Base-by-base conservation (phyloP, 768 basidiomycete genomes). In the Pisolithus albus region DNA sequence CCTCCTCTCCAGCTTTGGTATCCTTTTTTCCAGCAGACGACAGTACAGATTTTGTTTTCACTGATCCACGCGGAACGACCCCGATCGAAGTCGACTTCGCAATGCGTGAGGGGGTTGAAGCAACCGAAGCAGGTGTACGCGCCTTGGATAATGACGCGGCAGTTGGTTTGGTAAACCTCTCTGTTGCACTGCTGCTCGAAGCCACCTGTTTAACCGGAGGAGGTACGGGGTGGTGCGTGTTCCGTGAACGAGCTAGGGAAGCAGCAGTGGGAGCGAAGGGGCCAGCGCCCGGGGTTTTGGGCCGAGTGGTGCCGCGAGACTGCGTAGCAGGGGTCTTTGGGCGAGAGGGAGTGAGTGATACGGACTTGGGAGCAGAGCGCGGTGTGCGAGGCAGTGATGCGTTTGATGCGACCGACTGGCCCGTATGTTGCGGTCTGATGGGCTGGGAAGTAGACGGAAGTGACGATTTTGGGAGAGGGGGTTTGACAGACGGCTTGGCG, bases 221-320 rank as follows among this genome's bases (percentile, higher is more conserved):
- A 0, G 81, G 75, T 7, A 72, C 68, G 1, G 66, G 68, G 2
- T 73, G 72, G 7, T 70, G 72, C 0, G 77, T 74, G 59, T 77
- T 80, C 46, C 86, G 82, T 32, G 83, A 75, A 46, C 75, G 78
- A 0, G 89, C 89, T 7, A 91, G 78, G 8, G 88, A 88, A 3
- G 88, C 86, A 0, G 88, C 89, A 1, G 89, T 92, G 0, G 89
- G 89, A 7, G 89, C 88, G 60, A 84, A 89, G 19, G 90, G 65
- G 11, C 86, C 83, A 2, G 80, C 72, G 5, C 81, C 78, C 3
- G 84, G 81, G 0, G 83, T 83, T 68, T 83, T 86, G 34, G 79
- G 76, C 50, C 78, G 74, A 26, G 61, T 7, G 21, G 52, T 46
- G 41, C 57, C 24, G 4, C 55, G 54, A 44, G 60, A 48, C 15